Base-by-base conservation (phyloP, 805 yeast species). In the Komagataella populi region DNA sequence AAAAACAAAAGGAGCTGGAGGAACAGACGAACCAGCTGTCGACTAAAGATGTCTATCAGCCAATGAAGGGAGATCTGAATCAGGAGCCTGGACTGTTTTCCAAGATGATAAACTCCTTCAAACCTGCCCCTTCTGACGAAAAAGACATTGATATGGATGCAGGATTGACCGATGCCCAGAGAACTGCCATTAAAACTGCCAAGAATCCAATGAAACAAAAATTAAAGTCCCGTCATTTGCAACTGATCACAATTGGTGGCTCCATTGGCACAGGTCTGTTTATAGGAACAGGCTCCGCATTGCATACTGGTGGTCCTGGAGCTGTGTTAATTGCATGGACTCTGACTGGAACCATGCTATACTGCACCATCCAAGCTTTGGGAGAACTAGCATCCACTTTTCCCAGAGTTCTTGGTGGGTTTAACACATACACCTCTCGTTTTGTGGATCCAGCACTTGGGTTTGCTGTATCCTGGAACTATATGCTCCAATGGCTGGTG, bases 251-350 rank as follows among this genome's bases (percentile, higher is more conserved):
- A 39, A 77, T 83, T 47, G 86, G 86, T 45, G 81, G 84, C 48
- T 73, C 82, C 45, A 77, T 82, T 44, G 87, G 87, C 53, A 80
- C 86, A 0, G 87, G 88, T 60, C 65, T 82, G 52, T 80, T 83
- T 55, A 76, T 82, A 50, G 86, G 85, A 52, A 73, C 84, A 2
- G 87, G 86, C 50, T 64, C 72, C 45, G 78, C 84, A 1, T 67
- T 83, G 54, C 61, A 62, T 39, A 70, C 73, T 18, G 84, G 84
- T 59, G 88, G 88, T 46, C 84, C 86, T 3, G 85, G 80, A 2
- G 76, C 83, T 36, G 63, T 82, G 44, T 70, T 82, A 49, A 75
- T 81, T 46, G 81, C 77, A 54, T 76, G 81, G 70, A 57, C 64
- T 20, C 64, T 79, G 44, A 71, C 77, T 23, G 83, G 84, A 52